A percentile compares a stretch with the other conserved stretches of the same genome.
Evolutionary conservation across 495 filamentous ascomycete genomes (phyloP).

Genomic region (Penicillium riverlandense): DNA sequence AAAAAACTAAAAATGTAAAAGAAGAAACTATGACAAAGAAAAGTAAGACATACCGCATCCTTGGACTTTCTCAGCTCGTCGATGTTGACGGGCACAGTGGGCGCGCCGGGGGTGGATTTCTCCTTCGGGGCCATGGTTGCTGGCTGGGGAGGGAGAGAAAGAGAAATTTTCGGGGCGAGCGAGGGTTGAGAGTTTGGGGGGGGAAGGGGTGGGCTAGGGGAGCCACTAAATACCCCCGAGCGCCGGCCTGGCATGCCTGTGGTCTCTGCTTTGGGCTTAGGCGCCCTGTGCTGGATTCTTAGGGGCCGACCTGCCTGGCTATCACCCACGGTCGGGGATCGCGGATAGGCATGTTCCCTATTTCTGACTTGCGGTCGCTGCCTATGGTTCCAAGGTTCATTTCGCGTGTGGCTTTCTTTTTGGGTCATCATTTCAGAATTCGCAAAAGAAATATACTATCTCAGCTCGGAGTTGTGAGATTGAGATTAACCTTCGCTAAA

Average conservation of each 20-base stretch:
- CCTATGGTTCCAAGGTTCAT: too few relatives aligned
- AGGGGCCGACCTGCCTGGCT: too few relatives aligned
- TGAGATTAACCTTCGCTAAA: too few relatives aligned
- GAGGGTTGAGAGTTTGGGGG: constrained; percentile 4
- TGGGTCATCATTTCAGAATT: too few relatives aligned
- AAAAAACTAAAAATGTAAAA: not conserved
- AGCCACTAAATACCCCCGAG: constrained; percentile 19
- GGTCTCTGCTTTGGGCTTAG: constrained; percentile 24
- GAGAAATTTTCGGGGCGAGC: constrained; percentile 11
- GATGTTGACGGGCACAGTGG: constrained; percentile 42
- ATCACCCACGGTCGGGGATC: too few relatives aligned
- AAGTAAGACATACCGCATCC: constrained; percentile 49
- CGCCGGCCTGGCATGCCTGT: constrained; percentile 4
- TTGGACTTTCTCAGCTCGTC: constrained; percentile 57
- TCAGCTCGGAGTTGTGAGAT: too few relatives aligned
- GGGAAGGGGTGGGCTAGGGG: not conserved
- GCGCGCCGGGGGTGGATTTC: constrained; percentile 21
- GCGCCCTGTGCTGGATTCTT: not conserved
- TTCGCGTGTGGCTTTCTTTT: too few relatives aligned
- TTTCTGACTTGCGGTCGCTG: too few relatives aligned
- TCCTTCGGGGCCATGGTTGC: constrained; percentile 28
- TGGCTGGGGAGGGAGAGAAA: constrained; percentile 1
- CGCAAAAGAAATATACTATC: too few relatives aligned
- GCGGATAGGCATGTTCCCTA: too few relatives aligned
- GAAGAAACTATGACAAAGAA: constrained; percentile 4